A percentile compares a stretch with the other conserved stretches of the same genome.
These are phyloP conservation scores for Barnettozyma wickerhamii DNA, from an alignment of 805 yeast genomes.

Conservation along the genomic window DNA sequence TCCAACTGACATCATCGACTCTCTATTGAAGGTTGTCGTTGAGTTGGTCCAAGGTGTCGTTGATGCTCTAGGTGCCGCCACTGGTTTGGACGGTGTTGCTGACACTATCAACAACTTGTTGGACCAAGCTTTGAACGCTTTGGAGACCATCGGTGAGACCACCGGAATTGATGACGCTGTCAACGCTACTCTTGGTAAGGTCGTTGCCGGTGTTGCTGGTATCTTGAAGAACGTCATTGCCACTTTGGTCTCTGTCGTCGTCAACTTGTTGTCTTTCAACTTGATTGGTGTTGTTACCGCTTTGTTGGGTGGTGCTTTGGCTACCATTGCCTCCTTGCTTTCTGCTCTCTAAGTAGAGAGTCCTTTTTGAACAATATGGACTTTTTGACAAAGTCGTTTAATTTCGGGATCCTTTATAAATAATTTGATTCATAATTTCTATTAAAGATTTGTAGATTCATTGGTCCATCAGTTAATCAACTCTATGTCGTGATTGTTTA, in stretches of 20 bases:
- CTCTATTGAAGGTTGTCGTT: conserved; percentile 5
- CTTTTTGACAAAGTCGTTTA: not conserved
- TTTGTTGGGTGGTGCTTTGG: conserved; percentile 11
- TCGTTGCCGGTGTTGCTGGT: conserved; percentile 1
- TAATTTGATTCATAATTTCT: not conserved
- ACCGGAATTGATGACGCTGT: conserved; percentile 9
- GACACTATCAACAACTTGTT: conserved; percentile 9
- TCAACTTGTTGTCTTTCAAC: conserved; percentile 11
- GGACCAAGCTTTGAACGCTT: conserved; percentile 8
- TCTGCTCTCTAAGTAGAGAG: not conserved
- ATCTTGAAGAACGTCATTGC: conserved; percentile 7
- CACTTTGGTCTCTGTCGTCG: conserved; percentile 5
- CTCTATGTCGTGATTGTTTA: not conserved
- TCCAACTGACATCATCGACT: conserved; percentile 7
- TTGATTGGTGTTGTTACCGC: conserved; percentile 15
- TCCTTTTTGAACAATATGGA: too few relatives aligned
- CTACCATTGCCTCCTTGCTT: conserved; percentile 3
- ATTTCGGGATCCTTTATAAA: not conserved
- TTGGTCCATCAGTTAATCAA: too few relatives aligned
- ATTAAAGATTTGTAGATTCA: not conserved
- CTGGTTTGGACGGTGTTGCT: conserved; percentile 10
- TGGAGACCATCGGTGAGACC: conserved; percentile 8
- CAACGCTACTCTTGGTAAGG: conserved; percentile 1
- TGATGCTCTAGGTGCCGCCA: conserved; percentile 10
- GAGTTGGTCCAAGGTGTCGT: conserved; percentile 10